Conservation (phyloP, 495 filamentous ascomycete species). For the Tetracladium marchalianum region DNA sequence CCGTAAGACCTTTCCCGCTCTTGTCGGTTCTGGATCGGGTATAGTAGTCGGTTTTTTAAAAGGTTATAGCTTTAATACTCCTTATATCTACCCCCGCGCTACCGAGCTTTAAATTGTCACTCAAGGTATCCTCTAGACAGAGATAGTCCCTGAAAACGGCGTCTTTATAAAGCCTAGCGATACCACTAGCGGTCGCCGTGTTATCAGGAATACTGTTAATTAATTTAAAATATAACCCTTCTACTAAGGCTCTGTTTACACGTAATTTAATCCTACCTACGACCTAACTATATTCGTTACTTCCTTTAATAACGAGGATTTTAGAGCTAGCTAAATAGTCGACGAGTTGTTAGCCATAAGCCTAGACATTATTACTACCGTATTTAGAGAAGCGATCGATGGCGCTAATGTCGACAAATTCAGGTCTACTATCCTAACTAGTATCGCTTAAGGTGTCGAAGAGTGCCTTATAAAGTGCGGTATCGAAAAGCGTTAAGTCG, state of each 20-base stretch:
- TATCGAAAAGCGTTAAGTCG: conserved; percentile 14
- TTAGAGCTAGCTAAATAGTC: conserved; percentile 34
- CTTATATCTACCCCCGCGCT: conserved; percentile 36
- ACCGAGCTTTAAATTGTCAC: conserved; percentile 32
- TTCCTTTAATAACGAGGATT: conserved; percentile 37
- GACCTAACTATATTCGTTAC: conserved; percentile 37
- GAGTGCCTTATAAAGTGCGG: conserved; percentile 32
- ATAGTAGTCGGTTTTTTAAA: conserved; percentile 31
- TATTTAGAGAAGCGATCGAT: conserved; percentile 31
- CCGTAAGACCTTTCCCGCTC: conserved; percentile 30
- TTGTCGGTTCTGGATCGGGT: conserved; percentile 27
- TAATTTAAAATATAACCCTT: conserved; percentile 37
- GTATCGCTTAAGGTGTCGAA: conserved; percentile 35
- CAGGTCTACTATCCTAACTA: conserved; percentile 30
- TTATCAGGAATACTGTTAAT: conserved; percentile 26
- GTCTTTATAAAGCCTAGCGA: conserved; percentile 25
- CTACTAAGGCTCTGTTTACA: conserved; percentile 39
- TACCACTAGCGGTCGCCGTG: too few species aligned
- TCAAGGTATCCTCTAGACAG: conserved; percentile 33
- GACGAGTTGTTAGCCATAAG: conserved; percentile 40
- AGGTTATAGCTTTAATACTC: conserved; percentile 37
- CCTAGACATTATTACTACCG: conserved; percentile 32
- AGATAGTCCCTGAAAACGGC: conserved; percentile 41
- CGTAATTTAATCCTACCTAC: conserved; percentile 43
- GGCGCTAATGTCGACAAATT: conserved; percentile 36